Evolutionary conservation across 2,329 filamentous ascomycete species (phyloP).

Genomic region (Pseudogymnoascus sp.): DNA sequence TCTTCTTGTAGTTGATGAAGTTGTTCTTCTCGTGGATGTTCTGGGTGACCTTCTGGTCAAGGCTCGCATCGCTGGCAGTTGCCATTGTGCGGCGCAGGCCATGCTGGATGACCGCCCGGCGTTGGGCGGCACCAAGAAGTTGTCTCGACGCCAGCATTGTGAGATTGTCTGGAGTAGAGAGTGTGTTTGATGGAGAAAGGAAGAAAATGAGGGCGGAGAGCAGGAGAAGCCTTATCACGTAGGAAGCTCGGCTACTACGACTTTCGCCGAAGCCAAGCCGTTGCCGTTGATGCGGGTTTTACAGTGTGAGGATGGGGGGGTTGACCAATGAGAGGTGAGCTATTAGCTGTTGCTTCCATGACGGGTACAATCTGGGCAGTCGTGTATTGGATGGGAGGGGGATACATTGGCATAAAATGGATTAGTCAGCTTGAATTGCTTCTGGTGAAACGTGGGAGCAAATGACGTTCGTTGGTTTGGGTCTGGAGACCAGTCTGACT

Average conservation of each 20-base stretch:
- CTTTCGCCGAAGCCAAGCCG: constrained; percentile 12
- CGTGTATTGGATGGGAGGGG: background rate
- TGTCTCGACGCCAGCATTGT: constrained; percentile 68
- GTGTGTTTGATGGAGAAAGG: constrained; percentile 16
- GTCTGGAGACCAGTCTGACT: constrained; percentile 7
- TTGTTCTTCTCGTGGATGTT: constrained; percentile 93
- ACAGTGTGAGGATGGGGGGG: background rate
- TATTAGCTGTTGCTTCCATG: constrained; percentile 10
- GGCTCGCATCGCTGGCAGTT: constrained; percentile 75
- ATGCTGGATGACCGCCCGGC: constrained; percentile 54
- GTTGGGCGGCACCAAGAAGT: constrained; percentile 60
- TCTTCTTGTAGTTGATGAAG: constrained; percentile 99
- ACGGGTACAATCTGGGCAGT: constrained; percentile 4
- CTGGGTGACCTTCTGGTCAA: constrained; percentile 95
- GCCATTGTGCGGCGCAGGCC: constrained; percentile 66
- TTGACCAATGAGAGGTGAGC: background rate
- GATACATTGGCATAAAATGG: background rate
- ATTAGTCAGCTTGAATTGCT: background rate
- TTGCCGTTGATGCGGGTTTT: constrained; percentile 13
- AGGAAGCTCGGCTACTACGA: constrained; percentile 13
- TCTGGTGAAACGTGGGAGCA: constrained; percentile 7
- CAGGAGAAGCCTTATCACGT: constrained; percentile 12
- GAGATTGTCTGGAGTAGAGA: constrained; percentile 24
- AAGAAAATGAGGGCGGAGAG: constrained; percentile 11
- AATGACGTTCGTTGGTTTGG: background rate